phyloP scores from a whole-genome alignment of 2,329 filamentous ascomycete genomes.

The Aspergillus pseudonomiae region DNA sequence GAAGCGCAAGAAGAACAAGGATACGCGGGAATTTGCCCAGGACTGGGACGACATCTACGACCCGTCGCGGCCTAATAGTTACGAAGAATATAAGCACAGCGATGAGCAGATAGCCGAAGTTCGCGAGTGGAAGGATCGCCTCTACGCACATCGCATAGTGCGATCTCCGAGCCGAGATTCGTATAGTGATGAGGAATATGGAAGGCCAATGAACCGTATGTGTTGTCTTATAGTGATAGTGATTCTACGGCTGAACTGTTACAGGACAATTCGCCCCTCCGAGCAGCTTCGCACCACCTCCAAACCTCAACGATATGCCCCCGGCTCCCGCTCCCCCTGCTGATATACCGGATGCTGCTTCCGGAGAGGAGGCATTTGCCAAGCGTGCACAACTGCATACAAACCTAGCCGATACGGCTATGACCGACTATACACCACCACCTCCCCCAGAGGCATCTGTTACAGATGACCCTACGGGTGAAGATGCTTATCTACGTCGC shows the following conservation, averaged over 20 bases:
- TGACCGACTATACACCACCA: conserved; percentile 24
- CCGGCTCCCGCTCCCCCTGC: conserved; percentile 45
- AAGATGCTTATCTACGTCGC: conserved; percentile 31
- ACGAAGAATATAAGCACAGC: conserved; percentile 80
- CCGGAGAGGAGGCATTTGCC: conserved; percentile 71
- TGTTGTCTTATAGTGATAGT: conserved; percentile 2
- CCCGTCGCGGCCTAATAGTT: conserved; percentile 76
- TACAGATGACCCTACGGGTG: conserved; percentile 31
- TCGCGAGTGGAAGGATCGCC: conserved; percentile 79
- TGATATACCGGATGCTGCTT: conserved; percentile 59
- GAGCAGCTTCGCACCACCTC: conserved; percentile 56
- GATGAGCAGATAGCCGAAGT: conserved; percentile 81
- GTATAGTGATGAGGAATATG: conserved; percentile 54
- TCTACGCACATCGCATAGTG: conserved; percentile 71
- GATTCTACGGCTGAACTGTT: not conserved
- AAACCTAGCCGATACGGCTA: conserved; percentile 25
- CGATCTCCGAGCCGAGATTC: conserved; percentile 48
- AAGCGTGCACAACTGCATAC: conserved; percentile 62
- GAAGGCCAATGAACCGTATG: conserved; percentile 51
- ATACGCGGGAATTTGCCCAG: conserved; percentile 58
- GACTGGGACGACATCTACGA: conserved; percentile 95
- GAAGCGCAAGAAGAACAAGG: conserved; percentile 74
- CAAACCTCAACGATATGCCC: conserved; percentile 43
- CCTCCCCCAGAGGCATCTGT: conserved; percentile 34
- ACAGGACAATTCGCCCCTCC: conserved; percentile 56